Percentiles rank a stretch among this genome's conserved stretches.
Evolutionary conservation across 352 stramenopile genomes (phyloP).

Genomic region (Phytophthora sp.): DNA sequence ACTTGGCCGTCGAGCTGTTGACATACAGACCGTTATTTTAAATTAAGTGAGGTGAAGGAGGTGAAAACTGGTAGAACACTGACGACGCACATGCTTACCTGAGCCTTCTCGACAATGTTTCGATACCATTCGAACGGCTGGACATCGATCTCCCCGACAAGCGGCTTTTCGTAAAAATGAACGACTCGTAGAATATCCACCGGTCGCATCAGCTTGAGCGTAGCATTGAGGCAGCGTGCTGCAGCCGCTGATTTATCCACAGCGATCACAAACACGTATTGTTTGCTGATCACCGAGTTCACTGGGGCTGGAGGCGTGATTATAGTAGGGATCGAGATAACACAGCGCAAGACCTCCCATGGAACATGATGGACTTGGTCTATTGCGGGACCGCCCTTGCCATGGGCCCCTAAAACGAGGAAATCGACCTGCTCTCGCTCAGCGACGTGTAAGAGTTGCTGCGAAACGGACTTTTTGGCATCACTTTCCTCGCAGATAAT

Average conservation of each 20-base stretch:
- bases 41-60: not conserved
- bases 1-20: constrained; percentile 41
- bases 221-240: constrained; percentile 48
- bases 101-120: constrained; percentile 36
- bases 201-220: constrained; percentile 63
- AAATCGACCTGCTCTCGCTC: constrained; percentile 45
- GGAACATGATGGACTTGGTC: constrained; percentile 67
- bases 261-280: constrained; percentile 63
- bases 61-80: not conserved
- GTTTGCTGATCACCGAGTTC: constrained; percentile 45
- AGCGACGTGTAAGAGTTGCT: constrained; percentile 44
- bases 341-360: constrained; percentile 45
- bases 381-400: constrained; percentile 63
- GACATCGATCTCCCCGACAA: constrained; percentile 45
- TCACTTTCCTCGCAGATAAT: constrained; percentile 39
- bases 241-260: constrained; percentile 42
- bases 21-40: not conserved
- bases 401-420: constrained; percentile 59
- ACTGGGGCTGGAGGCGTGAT: constrained; percentile 59
- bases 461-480: constrained; percentile 32
- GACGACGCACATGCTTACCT: constrained; percentile 24
- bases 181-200: constrained; percentile 55
- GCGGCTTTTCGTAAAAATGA: constrained; percentile 63
- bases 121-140: constrained; percentile 42
- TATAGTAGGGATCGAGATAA: constrained; percentile 35